Percentiles rank a stretch among this genome's conserved stretches.
Conservation (phyloP, 441 rosid species). For the Adansonia gregorii region DNA sequence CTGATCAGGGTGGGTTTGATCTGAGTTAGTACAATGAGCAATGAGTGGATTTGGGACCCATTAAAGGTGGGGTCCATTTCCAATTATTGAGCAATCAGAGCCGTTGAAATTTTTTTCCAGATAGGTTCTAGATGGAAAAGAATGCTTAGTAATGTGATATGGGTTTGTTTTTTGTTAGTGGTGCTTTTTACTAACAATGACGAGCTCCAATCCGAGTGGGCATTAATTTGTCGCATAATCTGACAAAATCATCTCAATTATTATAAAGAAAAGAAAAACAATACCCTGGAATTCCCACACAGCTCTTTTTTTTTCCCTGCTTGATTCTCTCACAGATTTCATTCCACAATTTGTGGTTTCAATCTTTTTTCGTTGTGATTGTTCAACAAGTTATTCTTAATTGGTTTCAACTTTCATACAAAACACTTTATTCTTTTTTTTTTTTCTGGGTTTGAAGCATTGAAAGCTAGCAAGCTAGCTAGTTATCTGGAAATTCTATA, state of each 20-base stretch:
- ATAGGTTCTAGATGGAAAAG: slow-evolving; percentile 13
- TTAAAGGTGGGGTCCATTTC: background rate
- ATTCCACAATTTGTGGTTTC: slow-evolving; percentile 21
- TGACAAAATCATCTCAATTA: slow-evolving; percentile 41
- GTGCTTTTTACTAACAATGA: slow-evolving; percentile 30
- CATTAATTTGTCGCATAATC: slow-evolving; percentile 26
- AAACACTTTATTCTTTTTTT: background rate
- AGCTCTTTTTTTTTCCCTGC: background rate
- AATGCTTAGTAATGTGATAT: slow-evolving; percentile 30
- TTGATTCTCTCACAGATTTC: slow-evolving; percentile 14
- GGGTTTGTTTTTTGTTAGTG: background rate
- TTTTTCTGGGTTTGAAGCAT: background rate
- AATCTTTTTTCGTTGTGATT: background rate
- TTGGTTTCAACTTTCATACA: background rate
- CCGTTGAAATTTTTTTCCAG: slow-evolving; percentile 32
- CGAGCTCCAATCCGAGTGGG: slow-evolving; percentile 29
- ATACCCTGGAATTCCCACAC: background rate
- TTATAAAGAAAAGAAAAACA: background rate
- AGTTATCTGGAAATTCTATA: background rate
- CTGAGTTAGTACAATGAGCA: slow-evolving; percentile 2
- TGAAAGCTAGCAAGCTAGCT: background rate
- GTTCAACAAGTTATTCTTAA: background rate
- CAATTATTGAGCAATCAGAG: slow-evolving; percentile 36
- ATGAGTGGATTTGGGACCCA: slow-evolving; percentile 3
- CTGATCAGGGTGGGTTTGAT: background rate